Evolutionary conservation across 306 rosid genomes (phyloP).

Genomic region (Spatholobus suberectus): DNA sequence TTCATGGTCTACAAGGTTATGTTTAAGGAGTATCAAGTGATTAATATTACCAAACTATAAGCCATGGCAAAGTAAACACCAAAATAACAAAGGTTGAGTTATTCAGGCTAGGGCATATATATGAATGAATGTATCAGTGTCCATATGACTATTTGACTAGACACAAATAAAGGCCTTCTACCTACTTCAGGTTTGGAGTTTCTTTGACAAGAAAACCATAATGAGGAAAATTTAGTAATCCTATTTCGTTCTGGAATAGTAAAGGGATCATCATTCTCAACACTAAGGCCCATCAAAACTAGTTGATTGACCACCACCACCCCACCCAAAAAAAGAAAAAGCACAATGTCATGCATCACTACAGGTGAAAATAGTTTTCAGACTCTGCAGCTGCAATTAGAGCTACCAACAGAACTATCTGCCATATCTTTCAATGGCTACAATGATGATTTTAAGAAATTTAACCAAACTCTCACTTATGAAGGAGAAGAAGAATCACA

Average conservation of each 20-base stretch:
- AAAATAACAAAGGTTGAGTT: neutral
- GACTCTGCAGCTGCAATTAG: conserved; percentile 4
- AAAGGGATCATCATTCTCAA: conserved; percentile 17
- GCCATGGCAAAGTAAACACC: neutral
- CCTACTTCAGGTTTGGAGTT: neutral
- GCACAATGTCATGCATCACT: neutral
- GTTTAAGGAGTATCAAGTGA: neutral
- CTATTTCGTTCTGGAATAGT: neutral
- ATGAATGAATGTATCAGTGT: neutral
- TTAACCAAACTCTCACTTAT: neutral
- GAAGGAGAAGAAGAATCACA: neutral
- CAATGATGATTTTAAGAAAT: neutral
- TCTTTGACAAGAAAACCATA: conserved; percentile 29
- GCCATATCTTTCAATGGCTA: neutral
- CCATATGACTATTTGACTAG: neutral
- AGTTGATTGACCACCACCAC: neutral
- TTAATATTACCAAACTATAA: conserved; percentile 2
- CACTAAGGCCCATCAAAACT: neutral
- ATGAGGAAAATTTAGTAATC: neutral
- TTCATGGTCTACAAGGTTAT: neutral
- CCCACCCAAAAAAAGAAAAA: neutral
- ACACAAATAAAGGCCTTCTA: conserved; percentile 4
- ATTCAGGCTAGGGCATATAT: neutral
- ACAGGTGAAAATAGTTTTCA: conserved; percentile 3
- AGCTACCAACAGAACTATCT: neutral